phyloP scores from a whole-genome alignment of 108 stramenopile species.

The Cyclotella choctawhatcheeana region DNA sequence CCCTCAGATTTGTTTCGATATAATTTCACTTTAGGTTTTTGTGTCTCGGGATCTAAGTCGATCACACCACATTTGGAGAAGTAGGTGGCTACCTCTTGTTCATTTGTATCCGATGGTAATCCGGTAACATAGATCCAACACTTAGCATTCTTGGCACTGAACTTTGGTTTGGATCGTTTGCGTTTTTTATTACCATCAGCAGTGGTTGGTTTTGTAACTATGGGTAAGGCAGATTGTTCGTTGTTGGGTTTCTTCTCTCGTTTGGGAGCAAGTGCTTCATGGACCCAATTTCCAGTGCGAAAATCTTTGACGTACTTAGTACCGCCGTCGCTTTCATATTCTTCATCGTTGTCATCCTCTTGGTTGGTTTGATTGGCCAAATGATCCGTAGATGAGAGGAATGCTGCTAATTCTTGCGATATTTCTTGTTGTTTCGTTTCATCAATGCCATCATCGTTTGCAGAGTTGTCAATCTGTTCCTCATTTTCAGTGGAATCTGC shows the following conservation, averaged over 20 bases:
- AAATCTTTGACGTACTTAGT: constrained; percentile 76
- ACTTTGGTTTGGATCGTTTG: constrained; percentile 80
- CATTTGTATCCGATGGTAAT: constrained; percentile 83
- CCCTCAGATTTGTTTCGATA: constrained; percentile 61
- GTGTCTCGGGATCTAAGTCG: constrained; percentile 91
- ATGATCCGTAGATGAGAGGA: constrained; percentile 62
- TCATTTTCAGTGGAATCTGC: not conserved
- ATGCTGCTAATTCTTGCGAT: constrained; percentile 68
- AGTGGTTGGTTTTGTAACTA: not conserved
- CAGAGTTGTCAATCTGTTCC: not conserved
- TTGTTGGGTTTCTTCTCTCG: constrained; percentile 14
- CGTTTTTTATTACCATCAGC: constrained; percentile 57
- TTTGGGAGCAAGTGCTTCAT: constrained; percentile 63
- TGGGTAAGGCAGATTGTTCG: not conserved
- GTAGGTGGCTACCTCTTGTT: constrained; percentile 73
- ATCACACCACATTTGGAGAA: constrained; percentile 91
- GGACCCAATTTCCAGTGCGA: constrained; percentile 69
- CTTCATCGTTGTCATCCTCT: constrained; percentile 69
- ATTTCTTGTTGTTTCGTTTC: constrained; percentile 17
- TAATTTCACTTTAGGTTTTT: constrained; percentile 91
- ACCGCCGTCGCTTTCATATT: constrained; percentile 83
- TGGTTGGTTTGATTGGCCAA: constrained; percentile 26
- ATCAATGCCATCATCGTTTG: constrained; percentile 4
- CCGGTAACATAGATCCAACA: constrained; percentile 90
- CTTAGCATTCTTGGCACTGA: constrained; percentile 80